A percentile compares a stretch with the other conserved stretches of the same genome.
These are phyloP conservation scores for Debaryomyces castellii DNA, from an alignment of 805 yeast genomes.

Conservation along the genomic window DNA sequence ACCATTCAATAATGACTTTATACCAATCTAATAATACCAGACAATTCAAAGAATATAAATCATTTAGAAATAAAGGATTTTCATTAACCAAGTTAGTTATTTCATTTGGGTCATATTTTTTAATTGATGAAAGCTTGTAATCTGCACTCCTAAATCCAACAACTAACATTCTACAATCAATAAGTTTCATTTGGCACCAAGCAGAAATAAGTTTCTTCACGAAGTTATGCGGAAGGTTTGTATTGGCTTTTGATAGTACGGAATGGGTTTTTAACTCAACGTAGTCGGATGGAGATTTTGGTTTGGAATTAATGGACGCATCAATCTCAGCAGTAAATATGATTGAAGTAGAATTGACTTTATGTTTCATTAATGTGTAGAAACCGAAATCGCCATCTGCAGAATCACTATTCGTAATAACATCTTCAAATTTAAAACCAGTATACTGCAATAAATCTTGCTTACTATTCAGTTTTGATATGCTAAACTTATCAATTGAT, in stretches of 20 bases:
- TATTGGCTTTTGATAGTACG: neutral
- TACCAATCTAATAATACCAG: conserved; percentile 15
- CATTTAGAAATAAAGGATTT: conserved; percentile 6
- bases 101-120: conserved; percentile 9
- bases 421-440: conserved; percentile 23
- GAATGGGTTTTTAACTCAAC: conserved; percentile 25
- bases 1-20: conserved; percentile 12
- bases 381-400: conserved; percentile 1
- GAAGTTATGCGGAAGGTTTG: neutral
- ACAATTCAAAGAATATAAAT: conserved; percentile 9
- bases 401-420: conserved; percentile 10
- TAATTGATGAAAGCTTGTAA: conserved; percentile 12
- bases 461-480: neutral
- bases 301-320: conserved; percentile 8
- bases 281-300: conserved; percentile 10
- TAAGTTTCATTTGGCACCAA: conserved; percentile 19
- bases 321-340: conserved; percentile 25
- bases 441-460: conserved; percentile 14
- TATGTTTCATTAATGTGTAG: conserved; percentile 15
- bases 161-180: conserved; percentile 13
- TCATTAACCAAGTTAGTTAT: conserved; percentile 7
- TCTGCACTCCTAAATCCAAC: conserved; percentile 16
- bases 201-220: conserved; percentile 11
- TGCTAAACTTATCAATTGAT: neutral
- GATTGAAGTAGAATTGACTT: conserved; percentile 9